A percentile compares a stretch with the other conserved stretches of the same genome.
Evolutionary conservation across 495 filamentous ascomycete species (phyloP).

Genomic region (Echria macrotheca): DNA sequence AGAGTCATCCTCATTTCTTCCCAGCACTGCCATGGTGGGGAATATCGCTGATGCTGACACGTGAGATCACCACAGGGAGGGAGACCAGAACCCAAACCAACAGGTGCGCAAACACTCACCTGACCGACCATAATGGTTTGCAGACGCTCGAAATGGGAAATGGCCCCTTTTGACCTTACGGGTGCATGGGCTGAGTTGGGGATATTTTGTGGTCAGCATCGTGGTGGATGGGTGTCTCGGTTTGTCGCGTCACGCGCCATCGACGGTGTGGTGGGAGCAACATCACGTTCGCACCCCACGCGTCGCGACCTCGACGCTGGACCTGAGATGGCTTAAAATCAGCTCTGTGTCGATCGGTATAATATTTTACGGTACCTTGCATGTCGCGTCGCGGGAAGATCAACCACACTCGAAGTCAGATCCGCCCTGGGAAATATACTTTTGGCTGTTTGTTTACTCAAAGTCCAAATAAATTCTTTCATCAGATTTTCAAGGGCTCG

Average conservation of each 20-base stretch:
- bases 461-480: background rate
- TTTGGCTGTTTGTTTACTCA: no score
- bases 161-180: background rate
- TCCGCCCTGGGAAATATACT: no score
- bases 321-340: background rate
- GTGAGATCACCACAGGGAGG: background rate
- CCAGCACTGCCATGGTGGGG: background rate
- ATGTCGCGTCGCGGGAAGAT: background rate
- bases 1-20: background rate
- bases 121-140: background rate
- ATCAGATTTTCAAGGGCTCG: background rate
- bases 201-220: background rate
- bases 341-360: background rate
- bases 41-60: background rate
- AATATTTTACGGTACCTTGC: no score
- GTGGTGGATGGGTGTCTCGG: conserved; percentile 6
- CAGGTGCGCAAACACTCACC: background rate
- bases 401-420: background rate
- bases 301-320: background rate
- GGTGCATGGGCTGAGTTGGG: background rate
- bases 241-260: conserved; percentile 2
- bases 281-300: conserved; percentile 9
- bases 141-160: no score
- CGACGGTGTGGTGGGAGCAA: background rate
- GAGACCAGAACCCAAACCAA: background rate